Conservation (phyloP, 768 basidiomycete genomes). For the Boletus speciosus region DNA sequence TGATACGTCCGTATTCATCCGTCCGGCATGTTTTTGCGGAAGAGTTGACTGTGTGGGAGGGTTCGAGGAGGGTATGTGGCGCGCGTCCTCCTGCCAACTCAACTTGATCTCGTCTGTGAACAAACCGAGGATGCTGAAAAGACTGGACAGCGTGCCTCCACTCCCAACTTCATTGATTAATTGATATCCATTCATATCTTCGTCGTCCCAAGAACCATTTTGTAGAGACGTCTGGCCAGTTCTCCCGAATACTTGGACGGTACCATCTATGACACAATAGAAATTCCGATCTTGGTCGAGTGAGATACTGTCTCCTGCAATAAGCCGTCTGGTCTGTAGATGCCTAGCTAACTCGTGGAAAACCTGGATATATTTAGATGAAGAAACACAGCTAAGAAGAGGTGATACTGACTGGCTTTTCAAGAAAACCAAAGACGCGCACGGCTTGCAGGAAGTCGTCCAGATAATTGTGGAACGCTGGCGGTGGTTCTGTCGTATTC, state of each 20-base stretch:
- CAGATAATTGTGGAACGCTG: slow-evolving; percentile 91
- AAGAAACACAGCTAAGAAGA: not conserved
- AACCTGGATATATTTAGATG: slow-evolving; percentile 46
- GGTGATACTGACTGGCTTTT: slow-evolving; percentile 75
- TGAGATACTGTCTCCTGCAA: slow-evolving; percentile 92
- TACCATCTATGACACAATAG: slow-evolving; percentile 98
- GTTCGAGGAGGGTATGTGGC: slow-evolving; percentile 24
- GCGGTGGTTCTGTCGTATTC: slow-evolving; percentile 66
- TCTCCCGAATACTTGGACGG: slow-evolving; percentile 86
- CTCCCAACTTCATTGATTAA: slow-evolving; percentile 94
- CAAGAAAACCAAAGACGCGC: slow-evolving; percentile 92
- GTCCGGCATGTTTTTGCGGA: slow-evolving; percentile 30
- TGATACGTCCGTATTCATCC: slow-evolving; percentile 65
- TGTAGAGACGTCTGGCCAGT: slow-evolving; percentile 51
- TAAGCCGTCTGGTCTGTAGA: slow-evolving; percentile 89
- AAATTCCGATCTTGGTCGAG: slow-evolving; percentile 92
- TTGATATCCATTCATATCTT: slow-evolving; percentile 94
- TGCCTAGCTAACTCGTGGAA: slow-evolving; percentile 98
- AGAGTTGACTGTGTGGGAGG: slow-evolving; percentile 19
- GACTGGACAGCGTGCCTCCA: slow-evolving; percentile 90
- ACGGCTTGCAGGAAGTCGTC: slow-evolving; percentile 97
- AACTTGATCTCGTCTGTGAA: slow-evolving; percentile 94
- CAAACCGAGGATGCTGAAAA: slow-evolving; percentile 94
- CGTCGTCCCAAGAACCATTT: slow-evolving; percentile 70
- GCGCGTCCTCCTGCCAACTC: slow-evolving; percentile 78